Evolutionary conservation across 2,329 filamentous ascomycete species (phyloP), one percentile per base, ranked within the genome.

Genomic region (Fusarium sp.): DNA sequence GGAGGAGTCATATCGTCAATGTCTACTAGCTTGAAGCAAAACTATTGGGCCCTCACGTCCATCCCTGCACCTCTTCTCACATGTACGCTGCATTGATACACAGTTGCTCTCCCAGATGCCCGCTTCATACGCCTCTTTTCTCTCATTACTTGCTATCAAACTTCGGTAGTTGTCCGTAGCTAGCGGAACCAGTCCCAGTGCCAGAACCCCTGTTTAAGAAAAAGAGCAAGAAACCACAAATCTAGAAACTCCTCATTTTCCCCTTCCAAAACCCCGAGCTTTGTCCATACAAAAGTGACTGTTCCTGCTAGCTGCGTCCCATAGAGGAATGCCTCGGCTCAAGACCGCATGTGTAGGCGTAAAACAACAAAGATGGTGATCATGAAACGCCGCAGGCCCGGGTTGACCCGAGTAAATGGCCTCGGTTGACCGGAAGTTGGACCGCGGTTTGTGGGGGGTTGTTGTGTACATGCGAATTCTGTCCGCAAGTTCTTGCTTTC

Each of bases 401-500:
- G 56, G 29, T 58, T 60, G 63, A 61, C 56, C 68, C 68, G 66
- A 65, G 45, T 31, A 60, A 41, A 47, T 52, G 53, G 42, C 55
- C 66, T 59, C 68, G 68, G 66, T 47, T 61, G 60, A 63, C 60
- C 65, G 68, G 65, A 68, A 61, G 59, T 49, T 25, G 54, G 55
- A 58, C 59, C 57, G 52, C 52, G 46, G 52, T 39, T 25, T 67
- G 63, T 65, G 37, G 48, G 38, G 31, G 29, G n/a, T 48, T 38
- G 39, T 35, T 58, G 46, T 32, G 27, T 53, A 56, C 46, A 56
- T 41, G 47, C 39, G 57, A 57, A 65, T 52, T 42, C 35, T 49
- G 39, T 63, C 57, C 57, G 46, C 39, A 38, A 33, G n/a, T 37
- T 37, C 15, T 61, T 61, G 32, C 41, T 43, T 43, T 62, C 31